A percentile compares a stretch with the other conserved stretches of the same genome.
Evolutionary conservation across 257 asterid genomes (phyloP).

Genomic region (Ajuga chamaepitys): DNA sequence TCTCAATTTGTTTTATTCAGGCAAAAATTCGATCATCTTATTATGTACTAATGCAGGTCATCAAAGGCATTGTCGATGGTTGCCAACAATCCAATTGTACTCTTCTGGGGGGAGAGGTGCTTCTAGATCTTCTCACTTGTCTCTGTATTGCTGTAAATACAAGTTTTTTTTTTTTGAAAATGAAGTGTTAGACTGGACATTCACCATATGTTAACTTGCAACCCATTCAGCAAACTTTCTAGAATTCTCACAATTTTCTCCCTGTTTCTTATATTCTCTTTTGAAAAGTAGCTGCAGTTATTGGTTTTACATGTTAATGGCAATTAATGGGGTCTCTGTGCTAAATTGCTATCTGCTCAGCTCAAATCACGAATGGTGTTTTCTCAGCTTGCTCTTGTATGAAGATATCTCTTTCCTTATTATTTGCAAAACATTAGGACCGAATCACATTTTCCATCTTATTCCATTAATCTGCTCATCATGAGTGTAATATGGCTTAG

Average conservation of each 20-base stretch:
- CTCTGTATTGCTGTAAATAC: neutral
- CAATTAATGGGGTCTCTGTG: neutral
- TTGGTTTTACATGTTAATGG: neutral
- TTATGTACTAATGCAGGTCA: slow-evolving; percentile 51
- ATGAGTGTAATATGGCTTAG: neutral
- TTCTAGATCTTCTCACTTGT: neutral
- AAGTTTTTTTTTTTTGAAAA: neutral
- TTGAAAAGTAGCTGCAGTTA: neutral
- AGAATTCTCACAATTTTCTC: neutral
- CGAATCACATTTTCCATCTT: neutral
- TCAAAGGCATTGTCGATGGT: slow-evolving; percentile 89
- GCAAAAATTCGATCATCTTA: neutral
- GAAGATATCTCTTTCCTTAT: neutral
- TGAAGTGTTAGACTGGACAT: neutral
- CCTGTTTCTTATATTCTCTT: neutral
- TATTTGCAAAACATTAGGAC: neutral
- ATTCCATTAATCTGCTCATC: neutral
- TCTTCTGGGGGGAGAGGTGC: slow-evolving; percentile 98
- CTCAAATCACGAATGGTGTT: neutral
- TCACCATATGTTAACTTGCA: neutral
- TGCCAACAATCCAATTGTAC: slow-evolving; percentile 81
- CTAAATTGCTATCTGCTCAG: neutral
- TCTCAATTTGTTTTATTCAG: neutral
- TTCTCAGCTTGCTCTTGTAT: neutral
- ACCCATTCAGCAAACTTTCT: neutral